Evolutionary conservation across 2,329 filamentous ascomycete species (phyloP).

Genomic region (Colletotrichum chlorophyti): DNA sequence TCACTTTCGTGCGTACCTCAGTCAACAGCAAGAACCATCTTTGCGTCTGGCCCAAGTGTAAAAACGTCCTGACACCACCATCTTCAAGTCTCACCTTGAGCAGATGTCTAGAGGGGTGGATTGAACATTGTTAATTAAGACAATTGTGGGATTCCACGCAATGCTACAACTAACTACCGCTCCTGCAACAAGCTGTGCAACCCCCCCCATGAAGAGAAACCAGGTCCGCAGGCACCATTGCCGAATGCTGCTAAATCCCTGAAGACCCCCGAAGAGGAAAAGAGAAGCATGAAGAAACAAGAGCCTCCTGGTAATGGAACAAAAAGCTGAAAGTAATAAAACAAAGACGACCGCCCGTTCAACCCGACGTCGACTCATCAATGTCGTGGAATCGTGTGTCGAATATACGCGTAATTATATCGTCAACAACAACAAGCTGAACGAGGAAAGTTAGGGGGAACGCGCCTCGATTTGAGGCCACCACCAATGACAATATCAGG

Average conservation of each 20-base stretch:
- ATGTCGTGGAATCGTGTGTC: conserved; percentile 23
- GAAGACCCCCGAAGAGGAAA: conserved; percentile 1
- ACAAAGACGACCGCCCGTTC: conserved; percentile 14
- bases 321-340: background rate
- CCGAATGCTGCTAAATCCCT: conserved; percentile 15
- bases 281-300: background rate
- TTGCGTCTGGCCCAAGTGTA: no score
- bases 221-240: conserved; percentile 12
- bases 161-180: conserved; percentile 12
- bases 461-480: conserved; percentile 7
- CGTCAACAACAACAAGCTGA: conserved; percentile 4
- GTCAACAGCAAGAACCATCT: no score
- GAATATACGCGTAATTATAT: conserved; percentile 21
- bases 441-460: background rate
- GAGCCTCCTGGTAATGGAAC: background rate
- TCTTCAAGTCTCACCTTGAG: background rate
- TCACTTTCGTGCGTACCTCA: no score
- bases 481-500: conserved; percentile 12
- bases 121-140: conserved; percentile 17
- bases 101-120: background rate
- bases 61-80: no score
- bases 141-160: background rate
- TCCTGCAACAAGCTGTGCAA: background rate
- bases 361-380: conserved; percentile 20
- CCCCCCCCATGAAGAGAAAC: background rate